A percentile compares a stretch with the other conserved stretches of the same genome.
Evolutionary conservation across 1,139 yeast genomes (phyloP).

Genomic region (Saccharomyces hybrid): DNA sequence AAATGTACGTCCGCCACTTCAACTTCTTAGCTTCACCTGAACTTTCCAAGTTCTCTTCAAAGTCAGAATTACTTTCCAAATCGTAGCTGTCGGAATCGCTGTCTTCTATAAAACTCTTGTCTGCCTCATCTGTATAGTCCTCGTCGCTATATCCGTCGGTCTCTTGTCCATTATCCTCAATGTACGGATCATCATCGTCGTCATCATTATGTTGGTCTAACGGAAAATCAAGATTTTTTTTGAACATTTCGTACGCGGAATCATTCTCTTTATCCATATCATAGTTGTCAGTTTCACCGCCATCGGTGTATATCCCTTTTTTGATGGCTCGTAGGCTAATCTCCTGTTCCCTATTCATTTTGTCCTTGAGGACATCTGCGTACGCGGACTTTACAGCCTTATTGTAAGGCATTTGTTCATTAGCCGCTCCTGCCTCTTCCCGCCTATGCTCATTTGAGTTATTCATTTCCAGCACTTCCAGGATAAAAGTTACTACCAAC

Average conservation of each 20-base stretch:
- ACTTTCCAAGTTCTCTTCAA: neutral
- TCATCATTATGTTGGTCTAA: constrained; percentile 2
- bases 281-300: constrained; percentile 6
- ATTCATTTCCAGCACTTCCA: neutral
- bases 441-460: neutral
- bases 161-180: constrained; percentile 8
- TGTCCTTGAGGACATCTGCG: constrained; percentile 11
- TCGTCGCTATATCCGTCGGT: constrained; percentile 8
- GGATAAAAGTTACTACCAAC: neutral
- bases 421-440: neutral
- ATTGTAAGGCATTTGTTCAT: constrained; percentile 4
- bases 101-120: constrained; percentile 12
- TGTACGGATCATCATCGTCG: constrained; percentile 7
- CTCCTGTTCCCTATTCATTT: constrained; percentile 6
- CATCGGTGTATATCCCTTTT: constrained; percentile 11
- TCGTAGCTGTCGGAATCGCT: neutral
- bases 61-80: constrained; percentile 5
- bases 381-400: constrained; percentile 11
- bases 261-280: neutral
- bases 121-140: constrained; percentile 14
- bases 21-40: constrained; percentile 1
- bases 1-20: neutral
- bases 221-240: constrained; percentile 1
- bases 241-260: constrained; percentile 3
- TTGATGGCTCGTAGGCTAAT: neutral